Percentiles rank a stretch among this genome's conserved stretches.
phyloP scores from a whole-genome alignment of 148 eudicot genomes.

The Camellia lanceoleosa region DNA sequence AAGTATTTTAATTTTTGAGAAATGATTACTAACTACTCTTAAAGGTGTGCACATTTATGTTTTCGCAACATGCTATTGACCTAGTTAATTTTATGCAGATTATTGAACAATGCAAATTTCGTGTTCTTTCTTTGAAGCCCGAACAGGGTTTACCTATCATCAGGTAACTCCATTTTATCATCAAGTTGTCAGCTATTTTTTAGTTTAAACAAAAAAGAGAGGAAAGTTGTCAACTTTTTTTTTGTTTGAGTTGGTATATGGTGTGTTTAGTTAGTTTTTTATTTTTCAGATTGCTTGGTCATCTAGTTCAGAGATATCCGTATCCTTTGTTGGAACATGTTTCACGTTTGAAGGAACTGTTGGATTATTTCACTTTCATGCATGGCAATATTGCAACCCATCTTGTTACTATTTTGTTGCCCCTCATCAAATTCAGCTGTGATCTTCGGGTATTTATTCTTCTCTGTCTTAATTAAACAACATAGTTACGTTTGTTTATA shows the following conservation, averaged over 20 bases:
- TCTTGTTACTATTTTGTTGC: slow-evolving; percentile 39
- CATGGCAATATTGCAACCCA: slow-evolving; percentile 36
- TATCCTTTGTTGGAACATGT: slow-evolving; percentile 44
- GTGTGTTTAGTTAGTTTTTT: neutral
- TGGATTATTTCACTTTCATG: slow-evolving; percentile 60
- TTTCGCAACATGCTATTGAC: neutral
- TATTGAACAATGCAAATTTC: slow-evolving; percentile 60
- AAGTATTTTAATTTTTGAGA: neutral
- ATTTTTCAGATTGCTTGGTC: slow-evolving; percentile 42
- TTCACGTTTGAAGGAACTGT: slow-evolving; percentile 52
- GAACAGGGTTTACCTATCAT: slow-evolving; percentile 40
- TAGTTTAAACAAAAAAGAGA: too few relatives aligned
- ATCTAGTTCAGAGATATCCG: slow-evolving; percentile 41
- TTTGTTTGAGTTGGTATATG: neutral
- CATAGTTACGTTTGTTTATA: neutral
- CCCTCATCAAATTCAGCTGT: slow-evolving; percentile 43
- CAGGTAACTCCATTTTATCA: slow-evolving; percentile 30
- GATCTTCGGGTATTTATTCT: slow-evolving; percentile 43
- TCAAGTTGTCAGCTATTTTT: too few relatives aligned
- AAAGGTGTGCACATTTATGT: neutral
- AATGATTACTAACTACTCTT: neutral
- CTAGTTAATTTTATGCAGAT: slow-evolving; percentile 31
- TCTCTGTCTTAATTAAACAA: slow-evolving; percentile 3
- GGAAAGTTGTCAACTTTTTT: too few relatives aligned
- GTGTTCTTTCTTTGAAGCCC: slow-evolving; percentile 51